Evolutionary conservation across 176 grass and related monocot species (phyloP), one percentile per base, ranked within the genome.

Genomic region (Saccharum officinarum): DNA sequence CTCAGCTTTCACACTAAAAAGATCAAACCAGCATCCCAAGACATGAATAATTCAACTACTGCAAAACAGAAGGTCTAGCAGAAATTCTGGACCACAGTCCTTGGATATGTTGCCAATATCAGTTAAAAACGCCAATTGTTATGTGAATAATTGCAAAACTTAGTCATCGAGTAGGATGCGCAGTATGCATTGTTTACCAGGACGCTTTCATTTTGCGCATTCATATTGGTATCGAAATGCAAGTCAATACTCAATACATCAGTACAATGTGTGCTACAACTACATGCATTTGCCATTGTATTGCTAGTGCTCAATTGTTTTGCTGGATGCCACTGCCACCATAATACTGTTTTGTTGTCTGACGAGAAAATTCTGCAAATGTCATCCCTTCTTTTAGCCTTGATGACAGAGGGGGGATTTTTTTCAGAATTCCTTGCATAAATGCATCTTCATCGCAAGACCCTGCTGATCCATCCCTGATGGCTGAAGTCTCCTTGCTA

Each of bases 271-370:
- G 52, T n/a, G 47, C 20, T 3, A 54, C 8, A 85, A 52, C 34
- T 1, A 44, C 5, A 85, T 50, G 64, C 54, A 77, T 86, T 41
- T 64, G 26, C 68, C 42, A 44, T 37, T 9, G 1, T 33, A 77
- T 6, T 28, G 26, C 52, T 65, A 52, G 28, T 60, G 17, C 22
- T 86, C 41, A 93, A 79, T 74, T 83, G 10, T 79, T 94, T 8
- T 89, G 85, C 87, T 98, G 93, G 40, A 88, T 87, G 10, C 96
- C 96, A 47, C 87, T 86, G 49, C 82, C 77, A 73, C 95, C 85
- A 75, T 95, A 98, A 76, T 98, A 98, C 87, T 76, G 96, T 69
- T 92, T 95, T 5, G 96, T 98, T 61, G 96, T 98, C 61, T 98
- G 93, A 67, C 74, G 80, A 47, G 96, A 98, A 82, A 98, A 95